phyloP scores from a whole-genome alignment of 139 green algal species.

The Volvox reticuliferus region DNA sequence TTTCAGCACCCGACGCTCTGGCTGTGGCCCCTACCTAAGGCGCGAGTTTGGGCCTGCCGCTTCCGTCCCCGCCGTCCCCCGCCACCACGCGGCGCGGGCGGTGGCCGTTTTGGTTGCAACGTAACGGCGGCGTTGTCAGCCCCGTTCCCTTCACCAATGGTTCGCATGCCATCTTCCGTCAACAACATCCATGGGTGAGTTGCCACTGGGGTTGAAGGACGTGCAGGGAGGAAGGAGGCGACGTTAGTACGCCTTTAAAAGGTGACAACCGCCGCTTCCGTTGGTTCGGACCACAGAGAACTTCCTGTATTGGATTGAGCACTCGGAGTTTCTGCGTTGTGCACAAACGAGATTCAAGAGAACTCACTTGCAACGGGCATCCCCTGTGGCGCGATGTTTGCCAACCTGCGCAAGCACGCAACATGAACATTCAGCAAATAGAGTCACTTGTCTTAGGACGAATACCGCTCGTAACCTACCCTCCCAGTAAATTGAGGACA shows the following conservation, averaged over 20 bases:
- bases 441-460: too few relatives aligned
- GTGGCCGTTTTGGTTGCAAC: background rate
- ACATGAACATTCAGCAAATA: too few relatives aligned
- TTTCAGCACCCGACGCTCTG: too few relatives aligned
- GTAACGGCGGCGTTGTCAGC: background rate
- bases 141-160: background rate
- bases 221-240: background rate
- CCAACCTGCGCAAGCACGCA: background rate
- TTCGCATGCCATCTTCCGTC: background rate
- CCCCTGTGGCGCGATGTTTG: background rate
- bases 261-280: too few relatives aligned
- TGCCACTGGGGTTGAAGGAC: background rate
- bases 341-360: background rate
- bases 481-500: slow-evolving; percentile 1
- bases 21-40: too few relatives aligned
- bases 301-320: too few relatives aligned
- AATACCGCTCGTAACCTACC: background rate
- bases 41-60: too few relatives aligned
- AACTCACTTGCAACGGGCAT: background rate
- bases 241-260: background rate
- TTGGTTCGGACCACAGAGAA: too few relatives aligned
- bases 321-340: too few relatives aligned
- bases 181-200: background rate
- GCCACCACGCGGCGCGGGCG: background rate
- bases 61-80: background rate